Conservation (phyloP, 2,329 filamentous ascomycete genomes). For the Fusarium graminum region DNA sequence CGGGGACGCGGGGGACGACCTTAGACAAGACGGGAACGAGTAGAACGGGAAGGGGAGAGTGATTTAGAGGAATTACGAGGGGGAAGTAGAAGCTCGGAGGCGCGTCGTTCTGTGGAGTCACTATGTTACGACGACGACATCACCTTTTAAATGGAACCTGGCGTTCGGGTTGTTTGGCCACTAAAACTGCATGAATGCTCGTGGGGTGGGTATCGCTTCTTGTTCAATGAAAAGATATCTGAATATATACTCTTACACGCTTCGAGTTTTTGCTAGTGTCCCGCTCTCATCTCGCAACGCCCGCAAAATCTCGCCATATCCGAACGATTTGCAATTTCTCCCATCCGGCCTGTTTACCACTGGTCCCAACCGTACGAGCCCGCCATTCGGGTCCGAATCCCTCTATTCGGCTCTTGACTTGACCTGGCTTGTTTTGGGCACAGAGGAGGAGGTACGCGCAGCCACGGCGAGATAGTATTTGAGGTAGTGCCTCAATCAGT, state of each 20-base stretch:
- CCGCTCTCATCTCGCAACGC: constrained; percentile 1
- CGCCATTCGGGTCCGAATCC: constrained; percentile 71
- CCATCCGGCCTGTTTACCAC: constrained; percentile 91
- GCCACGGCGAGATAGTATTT: constrained; percentile 73
- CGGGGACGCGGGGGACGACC: constrained; percentile 56
- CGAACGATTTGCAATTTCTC: constrained; percentile 92
- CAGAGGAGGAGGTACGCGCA: constrained; percentile 93
- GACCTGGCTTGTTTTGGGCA: constrained; percentile 86
- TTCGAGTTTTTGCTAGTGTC: constrained; percentile 23
- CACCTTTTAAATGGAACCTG: constrained; percentile 51
- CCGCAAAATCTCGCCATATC: constrained; percentile 74
- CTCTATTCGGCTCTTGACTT: constrained; percentile 74
- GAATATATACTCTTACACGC: constrained; percentile 49
- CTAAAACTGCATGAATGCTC: constrained; percentile 48
- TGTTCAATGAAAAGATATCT: constrained; percentile 51
- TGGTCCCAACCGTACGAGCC: constrained; percentile 82
- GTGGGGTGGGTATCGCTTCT: constrained; percentile 48
- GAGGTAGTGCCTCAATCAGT: constrained; percentile 77
- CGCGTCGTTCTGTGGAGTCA: constrained; percentile 34
- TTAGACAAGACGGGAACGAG: constrained; percentile 14
- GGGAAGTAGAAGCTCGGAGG: constrained; percentile 17
- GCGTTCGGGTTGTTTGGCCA: constrained; percentile 55
- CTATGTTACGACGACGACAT: constrained; percentile 45
- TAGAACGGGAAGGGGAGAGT: constrained; percentile 6
- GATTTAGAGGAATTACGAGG: too few species aligned